Percentiles rank a stretch among this genome's conserved stretches.
Evolutionary conservation across 2,329 filamentous ascomycete species (phyloP).

Genomic region (Ophiostoma ulmi): DNA sequence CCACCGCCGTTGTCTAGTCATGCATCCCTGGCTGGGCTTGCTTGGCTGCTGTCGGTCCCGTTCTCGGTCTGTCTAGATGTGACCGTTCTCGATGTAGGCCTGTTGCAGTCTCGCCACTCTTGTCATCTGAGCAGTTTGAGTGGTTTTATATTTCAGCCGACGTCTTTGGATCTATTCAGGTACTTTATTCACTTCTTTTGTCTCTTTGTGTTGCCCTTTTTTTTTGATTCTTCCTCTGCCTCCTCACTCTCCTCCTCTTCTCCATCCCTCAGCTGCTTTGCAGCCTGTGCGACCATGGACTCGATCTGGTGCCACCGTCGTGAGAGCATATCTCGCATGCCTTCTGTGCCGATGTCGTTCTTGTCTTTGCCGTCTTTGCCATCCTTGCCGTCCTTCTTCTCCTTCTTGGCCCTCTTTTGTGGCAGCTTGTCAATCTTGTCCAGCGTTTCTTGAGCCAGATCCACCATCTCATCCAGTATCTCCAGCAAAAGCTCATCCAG

Average conservation of each 20-base stretch:
- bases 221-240: not conserved
- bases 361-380: slow-evolving; percentile 19
- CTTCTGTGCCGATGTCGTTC: slow-evolving; percentile 19
- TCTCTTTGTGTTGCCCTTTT: not conserved
- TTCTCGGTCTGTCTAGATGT: not conserved
- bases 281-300: slow-evolving; percentile 24
- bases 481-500: slow-evolving; percentile 22
- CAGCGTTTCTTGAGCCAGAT: slow-evolving; percentile 20
- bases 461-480: slow-evolving; percentile 25
- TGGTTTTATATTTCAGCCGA: not conserved
- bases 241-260: not conserved
- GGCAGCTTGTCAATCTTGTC: slow-evolving; percentile 17
- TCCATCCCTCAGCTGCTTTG: slow-evolving; percentile 15
- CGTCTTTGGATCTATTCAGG: not conserved
- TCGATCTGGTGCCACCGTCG: slow-evolving; percentile 28
- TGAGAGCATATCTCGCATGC: slow-evolving; percentile 25
- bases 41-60: not conserved
- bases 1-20: not conserved
- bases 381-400: not conserved
- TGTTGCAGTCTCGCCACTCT: not conserved
- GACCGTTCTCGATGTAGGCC: not conserved
- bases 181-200: not conserved
- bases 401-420: slow-evolving; percentile 11
- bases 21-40: not conserved
- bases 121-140: not conserved